phyloP scores from a whole-genome alignment of 2,329 filamentous ascomycete species.

The Penicillium sp. region DNA sequence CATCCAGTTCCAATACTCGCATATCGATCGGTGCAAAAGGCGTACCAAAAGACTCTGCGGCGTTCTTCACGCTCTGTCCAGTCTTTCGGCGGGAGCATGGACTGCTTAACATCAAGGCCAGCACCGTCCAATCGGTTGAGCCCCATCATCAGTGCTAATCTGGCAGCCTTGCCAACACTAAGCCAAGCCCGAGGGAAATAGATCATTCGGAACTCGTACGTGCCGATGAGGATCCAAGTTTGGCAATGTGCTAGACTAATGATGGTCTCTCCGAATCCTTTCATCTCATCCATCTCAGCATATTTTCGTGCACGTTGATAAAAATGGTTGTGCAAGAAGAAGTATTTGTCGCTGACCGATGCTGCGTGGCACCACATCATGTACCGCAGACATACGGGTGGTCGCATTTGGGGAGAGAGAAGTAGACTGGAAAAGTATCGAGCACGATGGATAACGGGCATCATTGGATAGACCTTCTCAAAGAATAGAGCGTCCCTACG shows the following conservation, averaged over 20 bases:
- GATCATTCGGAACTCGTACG: constrained; percentile 96
- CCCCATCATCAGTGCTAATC: constrained; percentile 87
- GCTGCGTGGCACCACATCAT: constrained; percentile 96
- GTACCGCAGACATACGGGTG: constrained; percentile 84
- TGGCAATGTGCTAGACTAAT: constrained; percentile 85
- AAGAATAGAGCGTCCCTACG: constrained; percentile 74
- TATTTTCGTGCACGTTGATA: constrained; percentile 90
- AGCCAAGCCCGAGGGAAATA: constrained; percentile 96
- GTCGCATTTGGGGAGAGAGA: constrained; percentile 78
- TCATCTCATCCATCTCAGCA: constrained; percentile 83
- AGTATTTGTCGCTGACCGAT: constrained; percentile 77
- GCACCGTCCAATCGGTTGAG: constrained; percentile 80
- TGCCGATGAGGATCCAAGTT: constrained; percentile 73
- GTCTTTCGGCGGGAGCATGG: constrained; percentile 78
- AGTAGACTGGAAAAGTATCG: constrained; percentile 88
- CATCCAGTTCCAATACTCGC: constrained; percentile 95
- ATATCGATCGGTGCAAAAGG: constrained; percentile 86
- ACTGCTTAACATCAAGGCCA: constrained; percentile 89
- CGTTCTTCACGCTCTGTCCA: constrained; percentile 94
- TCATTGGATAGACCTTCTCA: constrained; percentile 79
- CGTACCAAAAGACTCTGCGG: constrained; percentile 90
- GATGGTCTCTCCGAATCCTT: constrained; percentile 84
- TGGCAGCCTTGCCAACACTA: constrained; percentile 77
- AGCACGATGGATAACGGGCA: constrained; percentile 85
- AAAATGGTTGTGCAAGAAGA: constrained; percentile 77